Evolutionary conservation across 495 filamentous ascomycete genomes (phyloP), one percentile per base, ranked within the genome.

Genomic region (Aspergillus diversus): DNA sequence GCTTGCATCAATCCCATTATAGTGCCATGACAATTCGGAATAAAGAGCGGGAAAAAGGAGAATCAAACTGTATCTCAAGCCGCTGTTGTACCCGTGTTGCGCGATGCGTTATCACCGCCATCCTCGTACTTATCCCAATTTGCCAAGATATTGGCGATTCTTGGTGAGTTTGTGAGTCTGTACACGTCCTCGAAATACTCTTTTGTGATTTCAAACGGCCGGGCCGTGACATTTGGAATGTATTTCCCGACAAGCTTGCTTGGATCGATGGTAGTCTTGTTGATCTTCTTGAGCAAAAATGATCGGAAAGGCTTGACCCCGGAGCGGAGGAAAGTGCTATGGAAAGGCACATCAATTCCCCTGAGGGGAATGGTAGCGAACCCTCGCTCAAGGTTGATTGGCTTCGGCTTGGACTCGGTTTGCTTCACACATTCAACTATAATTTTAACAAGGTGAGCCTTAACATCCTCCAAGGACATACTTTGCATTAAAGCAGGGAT

Each of bases 151-250:
- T 90, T 83, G 35, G 90, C 92, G 69, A 99, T 98, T 76, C 89
- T 89, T 47, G 95, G 95, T 5, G 90, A 93, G 73, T 92, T 97
- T 5, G 95, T 99, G 66, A 99, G 81, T 39, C 84, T 83, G 79
- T 97, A 97, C 31, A 99, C 95, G 70, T 98, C 94, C 83, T 99
- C 93, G 75, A 99, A 99, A 80, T 99, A 99, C 76, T 97, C 96
- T 83, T 96, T 97, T 17, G 91, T 93, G 51, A 99, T 83, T 73
- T 95, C 90, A 75, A 99, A 99, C 15, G 95, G 95, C 71, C 87
- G 87, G 35, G 95, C 95, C 15, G 95, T 99, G 55, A 99, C 95
- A 74, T 99, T 99, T 65, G 95, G 95, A 63, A 99, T 97, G 81
- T 99, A 99, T 81, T 99, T 99, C 59, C 95, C 96, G 66, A 99